Conservation (phyloP, 441 rosid species). For the Corymbia calophylla region DNA sequence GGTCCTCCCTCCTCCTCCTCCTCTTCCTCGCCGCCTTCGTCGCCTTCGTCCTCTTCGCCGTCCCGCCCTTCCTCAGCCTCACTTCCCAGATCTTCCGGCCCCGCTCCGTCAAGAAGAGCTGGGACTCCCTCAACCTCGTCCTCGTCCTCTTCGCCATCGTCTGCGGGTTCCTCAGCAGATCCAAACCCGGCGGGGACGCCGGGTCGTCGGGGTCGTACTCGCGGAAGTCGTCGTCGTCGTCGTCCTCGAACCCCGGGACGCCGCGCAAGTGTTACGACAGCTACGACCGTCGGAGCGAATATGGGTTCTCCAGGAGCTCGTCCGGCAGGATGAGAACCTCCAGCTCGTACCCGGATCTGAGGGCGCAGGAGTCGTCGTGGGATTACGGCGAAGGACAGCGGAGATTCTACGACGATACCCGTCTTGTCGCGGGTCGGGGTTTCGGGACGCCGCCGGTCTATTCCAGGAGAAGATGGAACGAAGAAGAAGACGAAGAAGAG, state of each 20-base stretch:
- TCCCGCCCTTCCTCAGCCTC: conserved; percentile 43
- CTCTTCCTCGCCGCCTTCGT: conserved; percentile 22
- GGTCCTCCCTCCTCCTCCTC: conserved; percentile 23
- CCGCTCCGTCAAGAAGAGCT: conserved; percentile 52
- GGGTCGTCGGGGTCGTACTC: not conserved
- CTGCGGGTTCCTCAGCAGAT: conserved; percentile 64
- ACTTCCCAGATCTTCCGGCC: conserved; percentile 56
- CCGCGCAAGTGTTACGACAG: conserved; percentile 30
- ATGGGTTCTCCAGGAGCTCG: not conserved
- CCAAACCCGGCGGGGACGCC: not conserved
- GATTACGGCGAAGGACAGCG: conserved; percentile 31
- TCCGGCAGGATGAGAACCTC: conserved; percentile 47
- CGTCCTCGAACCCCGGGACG: conserved; percentile 18
- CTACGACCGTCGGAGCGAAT: conserved; percentile 1
- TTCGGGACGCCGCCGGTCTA: conserved; percentile 16
- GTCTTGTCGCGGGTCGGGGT: conserved; percentile 24
- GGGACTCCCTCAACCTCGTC: conserved; percentile 74
- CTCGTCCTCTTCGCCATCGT: conserved; percentile 71
- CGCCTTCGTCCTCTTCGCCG: conserved; percentile 30
- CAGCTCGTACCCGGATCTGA: conserved; percentile 82
- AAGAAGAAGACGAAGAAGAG: not conserved
- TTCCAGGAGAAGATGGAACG: not conserved
- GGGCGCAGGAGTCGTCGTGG: conserved; percentile 30
- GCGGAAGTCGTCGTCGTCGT: conserved; percentile 6
- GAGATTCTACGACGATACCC: conserved; percentile 70